Percentiles rank a stretch among this genome's conserved stretches.
Conservation (phyloP, 2,329 filamentous ascomycete species). For the Claviceps sp. region DNA sequence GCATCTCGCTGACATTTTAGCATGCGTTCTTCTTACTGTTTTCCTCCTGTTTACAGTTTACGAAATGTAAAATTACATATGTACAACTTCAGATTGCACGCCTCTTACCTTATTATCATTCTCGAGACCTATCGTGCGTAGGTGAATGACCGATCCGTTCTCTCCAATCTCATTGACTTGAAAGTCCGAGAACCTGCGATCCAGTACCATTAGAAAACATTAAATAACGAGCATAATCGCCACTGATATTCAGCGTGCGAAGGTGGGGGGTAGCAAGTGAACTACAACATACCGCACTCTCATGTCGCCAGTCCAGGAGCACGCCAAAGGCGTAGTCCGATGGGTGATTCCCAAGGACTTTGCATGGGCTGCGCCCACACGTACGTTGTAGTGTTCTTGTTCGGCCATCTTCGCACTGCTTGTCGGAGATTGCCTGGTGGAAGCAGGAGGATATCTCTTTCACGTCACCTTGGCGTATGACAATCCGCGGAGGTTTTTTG, state of each 20-base stretch:
- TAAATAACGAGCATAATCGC: too few relatives aligned
- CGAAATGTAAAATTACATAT: background rate
- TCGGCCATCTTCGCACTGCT: conserved; percentile 14
- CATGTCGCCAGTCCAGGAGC: conserved; percentile 27
- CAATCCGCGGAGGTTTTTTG: too few relatives aligned
- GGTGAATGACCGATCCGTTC: conserved; percentile 62
- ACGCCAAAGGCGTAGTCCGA: conserved; percentile 22
- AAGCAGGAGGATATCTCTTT: background rate
- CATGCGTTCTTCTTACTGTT: background rate
- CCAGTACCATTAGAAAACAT: background rate
- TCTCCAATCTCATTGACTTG: conserved; percentile 78
- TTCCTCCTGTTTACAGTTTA: background rate
- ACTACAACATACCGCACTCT: conserved; percentile 20
- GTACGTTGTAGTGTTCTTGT: conserved; percentile 16
- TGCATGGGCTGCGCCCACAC: conserved; percentile 20
- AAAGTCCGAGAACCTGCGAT: conserved; percentile 72
- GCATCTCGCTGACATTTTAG: background rate
- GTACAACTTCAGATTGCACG: too few relatives aligned
- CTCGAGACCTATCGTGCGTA: conserved; percentile 34
- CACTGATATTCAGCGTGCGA: too few relatives aligned
- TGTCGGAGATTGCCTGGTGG: background rate
- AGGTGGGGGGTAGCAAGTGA: background rate
- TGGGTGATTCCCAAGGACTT: conserved; percentile 26
- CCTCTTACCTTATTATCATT: conserved; percentile 7
- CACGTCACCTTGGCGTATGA: too few relatives aligned